Base-by-base conservation (phyloP, 75 land plant species). In the Pinus tabuliformis region DNA sequence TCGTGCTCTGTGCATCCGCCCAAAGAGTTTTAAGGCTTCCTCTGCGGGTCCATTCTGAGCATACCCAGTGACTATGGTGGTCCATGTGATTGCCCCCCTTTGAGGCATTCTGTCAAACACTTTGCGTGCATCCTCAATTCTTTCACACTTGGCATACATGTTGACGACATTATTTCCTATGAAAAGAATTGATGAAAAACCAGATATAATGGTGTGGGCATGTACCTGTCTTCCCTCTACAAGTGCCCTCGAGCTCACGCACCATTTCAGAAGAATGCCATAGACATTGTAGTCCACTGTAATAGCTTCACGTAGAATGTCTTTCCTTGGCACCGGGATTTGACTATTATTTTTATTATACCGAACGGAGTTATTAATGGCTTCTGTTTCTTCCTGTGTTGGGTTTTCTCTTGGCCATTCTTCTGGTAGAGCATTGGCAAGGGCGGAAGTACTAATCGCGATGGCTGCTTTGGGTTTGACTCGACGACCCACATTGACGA, bases 11-110 rank as follows among this genome's bases (percentile, higher is more conserved):
- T 22, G 84, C 93, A 91, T 88, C 26, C 42, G 11, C 58, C 65
- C 33, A 33, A 91, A 88, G 37, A 91, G 73, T 20, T 16, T 39
- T 30, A 88, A 24, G 21, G 90, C 93, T 39, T 82, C 79, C 13
- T 77, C 59, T 4, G 60, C 78, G 16, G 78, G 52, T n/a, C 86
- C 85, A 57, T 78, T 81, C 73, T 73, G 78, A 59, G 85, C 86
- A 59, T 81, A 73, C 9, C 85, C 74, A 64, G 84, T 81, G 71
- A 91, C 82, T 60, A 91, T 86, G 33, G 88, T 88, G 73, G 86
- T 91, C 93, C 93, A 91, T 2, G 93, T 84, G 17, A 91, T 83
- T 3, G 84, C 13, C 52, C 81, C 76, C 58, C 87, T 37, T 6
- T 37, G 57, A 61, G 81, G 75, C 85, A 88, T 88, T 78, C 59